Evolutionary conservation across 805 yeast species (phyloP).

Genomic region (Pichia occidentalis): DNA sequence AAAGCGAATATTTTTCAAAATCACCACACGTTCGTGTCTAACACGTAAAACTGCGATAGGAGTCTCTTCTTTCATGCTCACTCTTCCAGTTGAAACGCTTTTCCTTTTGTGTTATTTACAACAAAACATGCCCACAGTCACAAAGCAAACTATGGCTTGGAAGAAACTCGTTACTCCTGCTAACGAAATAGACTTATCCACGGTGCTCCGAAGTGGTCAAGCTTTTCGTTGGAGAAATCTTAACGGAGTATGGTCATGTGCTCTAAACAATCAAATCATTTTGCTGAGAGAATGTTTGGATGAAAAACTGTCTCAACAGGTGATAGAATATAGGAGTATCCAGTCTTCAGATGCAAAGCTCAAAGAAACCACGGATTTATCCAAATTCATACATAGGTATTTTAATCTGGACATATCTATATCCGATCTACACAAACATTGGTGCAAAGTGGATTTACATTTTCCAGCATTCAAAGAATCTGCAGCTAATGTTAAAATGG

Average conservation of each 20-base stretch:
- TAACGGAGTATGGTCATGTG: slow-evolving; percentile 59
- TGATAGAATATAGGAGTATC: slow-evolving; percentile 46
- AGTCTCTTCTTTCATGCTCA: too few relatives aligned
- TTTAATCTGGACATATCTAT: slow-evolving; percentile 60
- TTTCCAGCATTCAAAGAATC: slow-evolving; percentile 30
- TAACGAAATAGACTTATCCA: slow-evolving; percentile 52
- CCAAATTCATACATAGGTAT: slow-evolving; percentile 51
- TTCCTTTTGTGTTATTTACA: too few relatives aligned
- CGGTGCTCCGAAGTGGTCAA: slow-evolving; percentile 79
- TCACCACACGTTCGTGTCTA: too few relatives aligned
- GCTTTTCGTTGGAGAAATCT: slow-evolving; percentile 72
- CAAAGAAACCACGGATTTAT: slow-evolving; percentile 28
- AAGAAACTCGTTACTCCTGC: slow-evolving; percentile 21
- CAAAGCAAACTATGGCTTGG: slow-evolving; percentile 27
- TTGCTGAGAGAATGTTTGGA: slow-evolving; percentile 35
- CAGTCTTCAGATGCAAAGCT: slow-evolving; percentile 16
- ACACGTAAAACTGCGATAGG: too few relatives aligned
- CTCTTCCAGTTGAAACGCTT: too few relatives aligned
- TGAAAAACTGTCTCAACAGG: slow-evolving; percentile 40
- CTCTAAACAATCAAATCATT: slow-evolving; percentile 52
- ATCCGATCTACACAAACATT: slow-evolving; percentile 45
- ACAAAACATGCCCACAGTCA: too few relatives aligned
- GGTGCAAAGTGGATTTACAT: slow-evolving; percentile 52
- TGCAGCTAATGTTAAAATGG: neutral
- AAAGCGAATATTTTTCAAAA: too few relatives aligned